These are phyloP conservation scores for Pseudopithomyces chartarum DNA, from an alignment of 2,329 filamentous ascomycete genomes.

Conservation along the genomic window DNA sequence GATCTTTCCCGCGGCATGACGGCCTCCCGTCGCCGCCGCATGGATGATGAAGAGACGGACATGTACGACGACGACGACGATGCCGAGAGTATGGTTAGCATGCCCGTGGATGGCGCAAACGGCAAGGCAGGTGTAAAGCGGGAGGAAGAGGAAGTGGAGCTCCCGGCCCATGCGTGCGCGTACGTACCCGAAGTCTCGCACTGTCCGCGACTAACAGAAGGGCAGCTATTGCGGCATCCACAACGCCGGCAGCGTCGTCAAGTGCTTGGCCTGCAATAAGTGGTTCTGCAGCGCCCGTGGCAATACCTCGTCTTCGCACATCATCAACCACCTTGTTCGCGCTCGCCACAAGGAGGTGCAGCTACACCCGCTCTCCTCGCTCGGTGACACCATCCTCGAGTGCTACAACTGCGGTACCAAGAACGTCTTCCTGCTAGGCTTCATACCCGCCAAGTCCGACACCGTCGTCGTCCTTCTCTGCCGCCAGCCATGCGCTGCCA, in stretches of 20 bases:
- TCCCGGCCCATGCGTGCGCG: constrained; percentile 95
- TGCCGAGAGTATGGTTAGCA: constrained; percentile 75
- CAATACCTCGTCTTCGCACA: constrained; percentile 95
- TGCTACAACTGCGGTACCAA: constrained; percentile 99
- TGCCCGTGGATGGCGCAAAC: constrained; percentile 76
- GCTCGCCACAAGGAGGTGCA: constrained; percentile 99
- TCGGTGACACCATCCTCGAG: constrained; percentile 95
- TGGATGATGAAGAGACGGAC: constrained; percentile 85
- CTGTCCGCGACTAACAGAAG: neutral
- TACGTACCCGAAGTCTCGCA: constrained; percentile 49
- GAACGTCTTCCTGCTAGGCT: constrained; percentile 96
- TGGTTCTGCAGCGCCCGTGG: constrained; percentile 99
- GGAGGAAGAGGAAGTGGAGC: constrained; percentile 82
- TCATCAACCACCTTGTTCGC: constrained; percentile 96
- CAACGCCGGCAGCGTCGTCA: constrained; percentile 92
- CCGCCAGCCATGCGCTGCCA: constrained; percentile 92
- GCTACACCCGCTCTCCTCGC: constrained; percentile 87
- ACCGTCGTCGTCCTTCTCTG: constrained; percentile 96
- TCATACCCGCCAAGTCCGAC: constrained; percentile 98
- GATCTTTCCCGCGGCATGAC: constrained; percentile 62
- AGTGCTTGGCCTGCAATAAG: constrained; percentile 93
- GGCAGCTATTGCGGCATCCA: constrained; percentile 94
- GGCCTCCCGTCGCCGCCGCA: constrained; percentile 64
- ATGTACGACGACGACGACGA: constrained; percentile 81
- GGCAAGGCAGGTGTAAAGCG: constrained; percentile 57